These are phyloP conservation scores for Neofusicoccum umdonicola DNA, from an alignment of 2,329 filamentous ascomycete species.

Conservation along the genomic window DNA sequence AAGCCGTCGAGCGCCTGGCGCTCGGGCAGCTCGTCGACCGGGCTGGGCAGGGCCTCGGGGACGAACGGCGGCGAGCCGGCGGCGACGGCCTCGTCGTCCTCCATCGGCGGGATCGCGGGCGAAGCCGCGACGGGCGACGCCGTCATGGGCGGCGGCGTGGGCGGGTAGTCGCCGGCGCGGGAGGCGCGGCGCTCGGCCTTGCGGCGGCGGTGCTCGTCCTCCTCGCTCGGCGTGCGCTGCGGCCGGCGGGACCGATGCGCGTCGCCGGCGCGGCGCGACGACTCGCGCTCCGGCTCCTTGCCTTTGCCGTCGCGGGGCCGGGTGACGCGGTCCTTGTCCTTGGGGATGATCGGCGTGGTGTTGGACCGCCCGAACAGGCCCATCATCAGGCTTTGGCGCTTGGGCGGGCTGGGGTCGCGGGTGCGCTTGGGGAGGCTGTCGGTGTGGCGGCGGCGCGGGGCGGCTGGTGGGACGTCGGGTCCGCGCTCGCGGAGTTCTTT, in stretches of 20 bases:
- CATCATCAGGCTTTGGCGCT: background rate
- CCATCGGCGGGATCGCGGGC: background rate
- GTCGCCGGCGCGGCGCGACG: background rate
- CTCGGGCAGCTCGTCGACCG: constrained; percentile 1
- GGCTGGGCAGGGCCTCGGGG: background rate
- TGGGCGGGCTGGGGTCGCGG: background rate
- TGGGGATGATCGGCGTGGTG: background rate
- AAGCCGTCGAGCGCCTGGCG: background rate
- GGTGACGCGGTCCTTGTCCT: background rate
- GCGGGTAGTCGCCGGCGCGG: background rate
- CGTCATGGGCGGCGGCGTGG: background rate
- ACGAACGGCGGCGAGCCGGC: background rate
- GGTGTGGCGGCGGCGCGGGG: constrained; percentile 5
- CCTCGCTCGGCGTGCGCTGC: constrained; percentile 6
- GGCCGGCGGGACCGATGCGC: background rate
- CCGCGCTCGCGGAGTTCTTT: background rate
- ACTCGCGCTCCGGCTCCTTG: background rate
- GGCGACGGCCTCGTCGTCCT: background rate
- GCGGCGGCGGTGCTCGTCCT: constrained; percentile 3
- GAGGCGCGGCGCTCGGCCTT: constrained; percentile 11
- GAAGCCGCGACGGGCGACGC: background rate
- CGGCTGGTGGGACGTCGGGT: background rate
- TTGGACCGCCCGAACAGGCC: background rate
- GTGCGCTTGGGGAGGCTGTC: background rate
- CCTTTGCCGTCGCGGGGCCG: background rate